Percentiles rank a stretch among this genome's conserved stretches.
phyloP scores from a whole-genome alignment of 202 grass and related monocot genomes.

The Digitaria exilis region DNA sequence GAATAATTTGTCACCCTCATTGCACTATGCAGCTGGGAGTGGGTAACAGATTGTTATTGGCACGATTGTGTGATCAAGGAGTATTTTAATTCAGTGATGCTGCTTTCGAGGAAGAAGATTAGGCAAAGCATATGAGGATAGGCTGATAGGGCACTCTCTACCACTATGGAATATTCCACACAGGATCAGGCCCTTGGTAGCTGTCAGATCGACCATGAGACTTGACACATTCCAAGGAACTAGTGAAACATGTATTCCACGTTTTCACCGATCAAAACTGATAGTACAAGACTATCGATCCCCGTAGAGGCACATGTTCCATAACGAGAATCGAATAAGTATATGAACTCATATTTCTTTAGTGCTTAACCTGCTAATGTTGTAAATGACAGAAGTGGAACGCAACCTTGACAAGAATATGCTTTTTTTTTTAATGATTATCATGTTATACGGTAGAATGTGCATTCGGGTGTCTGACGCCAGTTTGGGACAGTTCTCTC shows the following conservation, averaged over 20 bases:
- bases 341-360: too few relatives aligned
- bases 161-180: slow-evolving; percentile 86
- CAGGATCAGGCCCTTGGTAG: slow-evolving; percentile 63
- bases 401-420: too few relatives aligned
- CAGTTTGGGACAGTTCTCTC: too few relatives aligned
- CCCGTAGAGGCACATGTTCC: slow-evolving; percentile 41
- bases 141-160: slow-evolving; percentile 72
- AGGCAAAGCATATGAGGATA: slow-evolving; percentile 68
- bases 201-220: slow-evolving; percentile 70
- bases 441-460: too few relatives aligned
- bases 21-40: slow-evolving; percentile 63
- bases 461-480: too few relatives aligned
- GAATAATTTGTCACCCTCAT: slow-evolving; percentile 21
- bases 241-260: slow-evolving; percentile 84
- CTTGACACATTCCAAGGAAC: slow-evolving; percentile 62
- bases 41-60: slow-evolving; percentile 54
- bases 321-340: too few relatives aligned
- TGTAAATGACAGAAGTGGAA: too few relatives aligned
- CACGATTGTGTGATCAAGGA: too few relatives aligned
- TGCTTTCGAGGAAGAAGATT: slow-evolving; percentile 48
- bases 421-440: too few relatives aligned
- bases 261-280: slow-evolving; percentile 29
- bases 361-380: too few relatives aligned
- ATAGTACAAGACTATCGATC: too few relatives aligned
- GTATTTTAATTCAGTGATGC: too few relatives aligned